These are phyloP conservation scores for Priceomyces medius DNA, from an alignment of 805 yeast species.

Conservation along the genomic window DNA sequence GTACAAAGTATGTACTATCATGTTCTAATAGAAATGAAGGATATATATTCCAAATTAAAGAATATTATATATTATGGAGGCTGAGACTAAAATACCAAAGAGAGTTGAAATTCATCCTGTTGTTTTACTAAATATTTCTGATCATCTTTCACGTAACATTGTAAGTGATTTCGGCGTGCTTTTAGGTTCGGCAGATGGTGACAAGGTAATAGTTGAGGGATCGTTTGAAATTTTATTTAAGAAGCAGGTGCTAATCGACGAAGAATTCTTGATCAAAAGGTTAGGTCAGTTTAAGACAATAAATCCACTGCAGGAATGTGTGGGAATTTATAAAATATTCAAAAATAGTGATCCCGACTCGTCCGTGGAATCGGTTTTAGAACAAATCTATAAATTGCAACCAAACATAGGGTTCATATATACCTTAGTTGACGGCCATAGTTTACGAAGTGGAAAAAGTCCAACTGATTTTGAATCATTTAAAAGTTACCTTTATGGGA, in stretches of 20 bases:
- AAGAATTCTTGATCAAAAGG: conserved; percentile 23
- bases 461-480: conserved; percentile 1
- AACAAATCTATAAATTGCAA: conserved; percentile 11
- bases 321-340: conserved; percentile 29
- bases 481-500: conserved; percentile 3
- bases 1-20: background rate
- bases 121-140: conserved; percentile 30
- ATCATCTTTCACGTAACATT: conserved; percentile 24
- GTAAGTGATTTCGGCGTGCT: conserved; percentile 25
- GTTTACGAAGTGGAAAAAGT: background rate
- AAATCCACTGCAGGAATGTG: conserved; percentile 22
- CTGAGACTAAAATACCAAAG: background rate
- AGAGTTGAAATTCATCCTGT: conserved; percentile 21
- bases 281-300: conserved; percentile 28
- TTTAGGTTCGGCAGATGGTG: conserved; percentile 20
- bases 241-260: conserved; percentile 17
- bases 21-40: background rate
- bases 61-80: background rate
- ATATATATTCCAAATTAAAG: background rate
- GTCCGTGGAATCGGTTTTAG: conserved; percentile 7
- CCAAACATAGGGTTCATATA: background rate
- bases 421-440: conserved; percentile 5
- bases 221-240: conserved; percentile 29
- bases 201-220: conserved; percentile 13
- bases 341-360: conserved; percentile 1